Evolutionary conservation across 768 basidiomycete genomes (phyloP), one percentile per base, ranked within the genome.

Genomic region (Lanmaoa pseudosensibilis): DNA sequence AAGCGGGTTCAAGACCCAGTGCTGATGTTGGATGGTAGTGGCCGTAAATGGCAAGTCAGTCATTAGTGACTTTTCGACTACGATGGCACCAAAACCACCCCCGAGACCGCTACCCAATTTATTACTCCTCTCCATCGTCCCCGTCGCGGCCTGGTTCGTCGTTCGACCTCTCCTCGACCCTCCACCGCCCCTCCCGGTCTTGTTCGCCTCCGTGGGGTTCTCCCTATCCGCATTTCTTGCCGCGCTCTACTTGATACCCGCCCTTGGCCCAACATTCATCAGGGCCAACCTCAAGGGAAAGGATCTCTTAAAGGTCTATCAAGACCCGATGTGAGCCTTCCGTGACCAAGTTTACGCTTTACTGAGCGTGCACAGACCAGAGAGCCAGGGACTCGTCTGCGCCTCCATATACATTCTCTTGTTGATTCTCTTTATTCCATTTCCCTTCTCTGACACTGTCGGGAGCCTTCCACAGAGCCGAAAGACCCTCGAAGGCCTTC

Each of bases 381-480:
- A 99, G 76, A 93, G 92, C 61, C 83, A 89, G 65, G 96, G 96
- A 13, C 85, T 98, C 56, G 87, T 97, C 47, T 92, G 88, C 66
- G 94, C 96, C 1, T 82, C 87, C 2, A 80, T 95, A 53, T 98
- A 98, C 69, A 88, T 97, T 55, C 80, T 92, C 40, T 74, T 88
- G 40, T 75, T 99, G 60, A 91, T 93, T 55, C 77, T 97, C 5
- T 99, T 98, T 66, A 96, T 97, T 55, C 96, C 96, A 0, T 95
- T 98, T 67, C 91, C 93, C 0, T 99, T 97, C 73, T 90, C 93
- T 45, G 80, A 88, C 57, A 77, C 85, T 3, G 80, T 90, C 43
- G 69, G 79, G 32, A 79, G 74, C 52, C 77, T 80, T 33, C 71
- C 77, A 25, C 67, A 73, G 68, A 70, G 72, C 41, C 68, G 71